A percentile compares a stretch with the other conserved stretches of the same genome.
Conservation (phyloP, 2,329 filamentous ascomycete species). For the Plectosphaerella plurivora region DNA sequence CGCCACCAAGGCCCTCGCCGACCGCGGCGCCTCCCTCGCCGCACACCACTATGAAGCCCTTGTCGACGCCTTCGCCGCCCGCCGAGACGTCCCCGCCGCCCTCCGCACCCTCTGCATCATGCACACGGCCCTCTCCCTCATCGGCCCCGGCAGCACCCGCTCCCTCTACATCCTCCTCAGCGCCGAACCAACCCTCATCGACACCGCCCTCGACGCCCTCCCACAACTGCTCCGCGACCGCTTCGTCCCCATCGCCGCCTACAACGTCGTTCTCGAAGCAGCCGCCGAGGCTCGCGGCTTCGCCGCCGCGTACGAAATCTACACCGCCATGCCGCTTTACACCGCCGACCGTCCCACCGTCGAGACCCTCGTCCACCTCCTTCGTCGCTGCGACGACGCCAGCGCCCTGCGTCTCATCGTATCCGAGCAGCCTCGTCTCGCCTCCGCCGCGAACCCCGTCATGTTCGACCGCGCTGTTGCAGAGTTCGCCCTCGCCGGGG, state of each 20-base stretch:
- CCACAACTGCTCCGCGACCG: conserved; percentile 37
- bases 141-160: conserved; percentile 57
- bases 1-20: conserved; percentile 62
- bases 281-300: conserved; percentile 20
- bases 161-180: conserved; percentile 55
- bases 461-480: conserved; percentile 5
- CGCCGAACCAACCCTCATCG: conserved; percentile 36
- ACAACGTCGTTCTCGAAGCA: conserved; percentile 29
- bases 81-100: conserved; percentile 58
- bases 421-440: conserved; percentile 21
- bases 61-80: conserved; percentile 62
- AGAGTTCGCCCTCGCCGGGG: conserved; percentile 5
- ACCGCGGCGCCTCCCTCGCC: conserved; percentile 52
- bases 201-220: conserved; percentile 52
- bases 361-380: conserved; percentile 22
- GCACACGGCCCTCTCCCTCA: conserved; percentile 55
- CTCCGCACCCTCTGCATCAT: conserved; percentile 72
- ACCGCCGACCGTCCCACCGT: conserved; percentile 20
- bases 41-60: conserved; percentile 77
- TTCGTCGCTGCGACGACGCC: conserved; percentile 19
- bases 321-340: conserved; percentile 20
- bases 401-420: conserved; percentile 19
- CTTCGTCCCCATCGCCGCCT: conserved; percentile 29
- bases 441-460: conserved; percentile 8
- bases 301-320: conserved; percentile 26